phyloP scores from a whole-genome alignment of 2,329 filamentous ascomycete genomes.

The Alternaria rosae region DNA sequence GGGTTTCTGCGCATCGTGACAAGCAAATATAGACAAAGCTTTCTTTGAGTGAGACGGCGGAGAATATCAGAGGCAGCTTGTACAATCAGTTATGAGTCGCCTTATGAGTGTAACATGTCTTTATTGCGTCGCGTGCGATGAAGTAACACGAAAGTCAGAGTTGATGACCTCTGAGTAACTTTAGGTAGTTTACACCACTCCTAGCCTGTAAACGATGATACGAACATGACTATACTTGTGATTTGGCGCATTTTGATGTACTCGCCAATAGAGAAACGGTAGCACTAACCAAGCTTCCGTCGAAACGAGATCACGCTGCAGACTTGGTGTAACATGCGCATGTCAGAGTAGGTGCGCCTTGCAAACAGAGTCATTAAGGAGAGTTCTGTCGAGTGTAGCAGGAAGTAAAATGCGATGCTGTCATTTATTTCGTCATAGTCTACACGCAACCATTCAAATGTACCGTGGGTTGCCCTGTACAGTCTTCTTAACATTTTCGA shows the following conservation, averaged over 20 bases:
- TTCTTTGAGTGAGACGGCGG: neutral
- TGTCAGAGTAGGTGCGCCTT: neutral
- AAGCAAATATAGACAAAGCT: neutral
- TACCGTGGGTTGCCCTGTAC: constrained; percentile 31
- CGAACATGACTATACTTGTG: neutral
- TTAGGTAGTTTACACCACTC: neutral
- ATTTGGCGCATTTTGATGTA: neutral
- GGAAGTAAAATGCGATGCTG: neutral
- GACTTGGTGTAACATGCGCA: neutral
- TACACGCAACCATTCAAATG: constrained; percentile 17
- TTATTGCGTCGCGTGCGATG: neutral
- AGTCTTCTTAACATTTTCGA: constrained; percentile 36
- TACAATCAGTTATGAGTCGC: neutral
- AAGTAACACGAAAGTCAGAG: neutral
- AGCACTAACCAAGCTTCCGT: neutral
- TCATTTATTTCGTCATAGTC: neutral
- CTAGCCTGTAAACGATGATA: neutral
- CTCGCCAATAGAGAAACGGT: neutral
- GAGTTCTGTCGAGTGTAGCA: neutral
- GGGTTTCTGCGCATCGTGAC: neutral
- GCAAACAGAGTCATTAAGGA: neutral
- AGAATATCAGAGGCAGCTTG: neutral
- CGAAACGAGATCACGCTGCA: neutral
- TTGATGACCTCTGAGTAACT: neutral
- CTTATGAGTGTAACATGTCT: neutral